A percentile compares a stretch with the other conserved stretches of the same genome.
Conservation (phyloP, 2,329 filamentous ascomycete species). For the Periconia macrospinosa region DNA sequence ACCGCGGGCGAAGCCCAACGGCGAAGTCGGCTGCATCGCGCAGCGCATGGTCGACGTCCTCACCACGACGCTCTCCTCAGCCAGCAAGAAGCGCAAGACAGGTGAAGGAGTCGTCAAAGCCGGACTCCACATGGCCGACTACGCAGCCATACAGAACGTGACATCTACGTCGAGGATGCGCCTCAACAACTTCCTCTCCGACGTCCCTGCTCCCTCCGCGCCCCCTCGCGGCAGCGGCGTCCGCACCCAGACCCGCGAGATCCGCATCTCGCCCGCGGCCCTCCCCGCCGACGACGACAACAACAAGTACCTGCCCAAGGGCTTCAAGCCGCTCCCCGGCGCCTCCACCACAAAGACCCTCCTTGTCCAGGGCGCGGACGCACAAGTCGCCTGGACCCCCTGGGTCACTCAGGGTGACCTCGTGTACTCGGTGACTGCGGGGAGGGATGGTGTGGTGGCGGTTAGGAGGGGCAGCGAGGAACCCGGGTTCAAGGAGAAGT, state of each 20-base stretch:
- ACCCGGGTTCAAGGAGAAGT: no score
- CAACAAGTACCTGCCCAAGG: not conserved
- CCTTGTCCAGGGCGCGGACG: not conserved
- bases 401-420: not conserved
- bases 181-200: not conserved
- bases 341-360: not conserved
- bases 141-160: not conserved
- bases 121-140: not conserved
- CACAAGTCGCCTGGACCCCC: not conserved
- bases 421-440: no score
- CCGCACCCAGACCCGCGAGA: not conserved
- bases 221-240: not conserved
- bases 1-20: conserved; percentile 12
- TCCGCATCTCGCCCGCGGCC: not conserved
- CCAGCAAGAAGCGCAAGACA: not conserved
- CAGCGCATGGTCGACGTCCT: conserved; percentile 21
- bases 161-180: not conserved
- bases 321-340: not conserved
- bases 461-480: no score
- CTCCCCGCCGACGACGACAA: not conserved
- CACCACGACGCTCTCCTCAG: not conserved
- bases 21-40: conserved; percentile 18
- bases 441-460: no score
- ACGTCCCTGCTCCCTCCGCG: not conserved
- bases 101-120: not conserved